phyloP scores from a whole-genome alignment of 805 yeast species.

The Cyberlindnera mrakii region DNA sequence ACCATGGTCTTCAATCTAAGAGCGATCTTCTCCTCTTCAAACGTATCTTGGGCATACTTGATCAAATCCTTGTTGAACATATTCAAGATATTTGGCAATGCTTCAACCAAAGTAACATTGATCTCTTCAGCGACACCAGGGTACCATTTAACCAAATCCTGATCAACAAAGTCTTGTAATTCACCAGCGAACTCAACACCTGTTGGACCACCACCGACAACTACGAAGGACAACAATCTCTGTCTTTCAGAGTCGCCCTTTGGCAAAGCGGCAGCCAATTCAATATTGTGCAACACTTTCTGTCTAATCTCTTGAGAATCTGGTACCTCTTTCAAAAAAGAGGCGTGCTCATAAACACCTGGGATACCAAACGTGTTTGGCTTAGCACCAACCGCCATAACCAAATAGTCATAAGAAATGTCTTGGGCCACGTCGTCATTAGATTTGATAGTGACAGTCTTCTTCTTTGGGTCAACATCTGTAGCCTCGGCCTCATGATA shows the following conservation, averaged over 20 bases:
- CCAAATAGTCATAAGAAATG: conserved; percentile 72
- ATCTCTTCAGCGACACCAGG: conserved; percentile 81
- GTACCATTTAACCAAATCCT: conserved; percentile 84
- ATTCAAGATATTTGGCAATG: conserved; percentile 79
- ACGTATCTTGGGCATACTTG: conserved; percentile 74
- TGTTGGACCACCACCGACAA: conserved; percentile 98
- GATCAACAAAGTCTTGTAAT: conserved; percentile 87
- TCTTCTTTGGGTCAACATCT: conserved; percentile 66
- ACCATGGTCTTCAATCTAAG: conserved; percentile 84
- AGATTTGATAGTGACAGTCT: conserved; percentile 58
- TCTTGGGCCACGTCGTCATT: conserved; percentile 37
- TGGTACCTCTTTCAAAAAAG: conserved; percentile 82
- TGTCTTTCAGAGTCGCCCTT: conserved; percentile 69
- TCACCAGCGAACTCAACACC: conserved; percentile 98
- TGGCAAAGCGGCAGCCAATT: conserved; percentile 79
- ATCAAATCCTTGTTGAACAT: conserved; percentile 65
- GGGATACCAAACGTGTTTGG: conserved; percentile 94
- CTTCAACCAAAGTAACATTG: conserved; percentile 82
- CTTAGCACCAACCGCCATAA: conserved; percentile 91
- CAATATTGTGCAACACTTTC: conserved; percentile 80
- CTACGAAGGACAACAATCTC: conserved; percentile 80
- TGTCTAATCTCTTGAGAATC: conserved; percentile 82
- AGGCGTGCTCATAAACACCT: conserved; percentile 85
- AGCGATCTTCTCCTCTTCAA: conserved; percentile 61
- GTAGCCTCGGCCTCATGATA: conserved; percentile 91